Evolutionary conservation across 2,329 filamentous ascomycete genomes (phyloP), one percentile per base, ranked within the genome.

Genomic region (Lasiodiplodia theobromae): DNA sequence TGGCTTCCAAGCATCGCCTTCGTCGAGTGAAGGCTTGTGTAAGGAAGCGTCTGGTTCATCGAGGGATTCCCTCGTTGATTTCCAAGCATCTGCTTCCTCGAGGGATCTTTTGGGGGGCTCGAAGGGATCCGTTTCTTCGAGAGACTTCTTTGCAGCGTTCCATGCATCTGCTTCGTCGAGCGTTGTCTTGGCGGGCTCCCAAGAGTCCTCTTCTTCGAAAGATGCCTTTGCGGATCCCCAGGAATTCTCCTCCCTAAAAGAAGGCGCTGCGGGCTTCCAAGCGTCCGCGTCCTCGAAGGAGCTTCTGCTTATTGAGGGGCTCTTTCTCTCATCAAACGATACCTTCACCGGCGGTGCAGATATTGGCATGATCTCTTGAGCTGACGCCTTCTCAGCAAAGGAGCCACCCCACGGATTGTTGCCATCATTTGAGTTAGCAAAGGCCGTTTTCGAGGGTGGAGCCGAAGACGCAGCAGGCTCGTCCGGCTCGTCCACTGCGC

Each of bases 391-490:
- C 10, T 52, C 47, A 25, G 60, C 60, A 18, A 38, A 64, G 7
- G 60, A n/a, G 37, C 18, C n/a, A 34, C 44, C 60, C 60, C 60
- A 64, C 51, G 60, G 60, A 52, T 64, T 64, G 47, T 21, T 31
- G 44, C 31, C 21, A 7, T 52, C 44, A 7, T 47, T 52, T 10
- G 60, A 52, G 6, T 47, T 8, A n/a, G 18, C 28, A 47, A 67
- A 60, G 23, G 40, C 34, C 6, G 65, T 67, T n/a, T 67, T 67
- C 23, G 53, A 67, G 8, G 28, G 65, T 2, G 65, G 65, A 14
- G 65, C 65, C 14, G 65, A 67, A 14, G 40, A 64, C 23, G 60
- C 28, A 7, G 60, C 65, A 28, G 31, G 44, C 54, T 67, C 47
- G 3, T 67, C 25, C 38, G 64, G 16, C 11, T 49, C 58, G n/a